Evolutionary conservation across 139 green algal genomes (phyloP).

Genomic region (Chlorella sp.): DNA sequence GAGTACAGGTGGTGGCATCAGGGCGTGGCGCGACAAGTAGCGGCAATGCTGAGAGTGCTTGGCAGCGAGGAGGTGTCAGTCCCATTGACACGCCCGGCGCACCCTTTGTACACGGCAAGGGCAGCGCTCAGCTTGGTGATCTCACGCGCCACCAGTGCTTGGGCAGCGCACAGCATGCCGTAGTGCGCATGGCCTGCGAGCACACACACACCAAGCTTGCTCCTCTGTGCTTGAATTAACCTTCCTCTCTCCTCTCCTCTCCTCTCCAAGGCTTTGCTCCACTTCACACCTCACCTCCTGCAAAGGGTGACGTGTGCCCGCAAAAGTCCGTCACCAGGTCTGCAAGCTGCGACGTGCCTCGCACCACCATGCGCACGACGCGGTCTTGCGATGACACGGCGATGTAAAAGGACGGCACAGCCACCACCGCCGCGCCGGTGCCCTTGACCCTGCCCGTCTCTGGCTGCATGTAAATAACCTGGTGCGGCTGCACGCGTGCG

Average conservation of each 20-base stretch:
- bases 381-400: too few species aligned
- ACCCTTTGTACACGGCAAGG: not conserved
- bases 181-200: conserved; percentile 13
- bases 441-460: too few species aligned
- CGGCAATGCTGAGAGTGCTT: not conserved
- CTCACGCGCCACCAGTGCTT: conserved; percentile 4
- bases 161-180: conserved; percentile 5
- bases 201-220: not conserved
- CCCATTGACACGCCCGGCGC: not conserved
- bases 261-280: not conserved
- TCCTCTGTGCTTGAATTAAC: not conserved
- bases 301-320: conserved; percentile 3
- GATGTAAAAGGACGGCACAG: too few species aligned
- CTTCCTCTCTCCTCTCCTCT: not conserved
- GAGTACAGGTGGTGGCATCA: conserved; percentile 1
- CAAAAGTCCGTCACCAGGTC: conserved; percentile 13
- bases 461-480: too few species aligned
- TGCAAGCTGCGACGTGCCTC: conserved; percentile 4
- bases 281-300: not conserved
- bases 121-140: not conserved
- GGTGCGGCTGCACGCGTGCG: too few species aligned
- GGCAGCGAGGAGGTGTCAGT: not conserved
- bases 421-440: too few species aligned
- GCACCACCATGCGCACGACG: conserved; percentile 1
- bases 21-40: not conserved